Conservation (phyloP, 176 grass and related monocot genomes). For the Microstegium vimineum region DNA sequence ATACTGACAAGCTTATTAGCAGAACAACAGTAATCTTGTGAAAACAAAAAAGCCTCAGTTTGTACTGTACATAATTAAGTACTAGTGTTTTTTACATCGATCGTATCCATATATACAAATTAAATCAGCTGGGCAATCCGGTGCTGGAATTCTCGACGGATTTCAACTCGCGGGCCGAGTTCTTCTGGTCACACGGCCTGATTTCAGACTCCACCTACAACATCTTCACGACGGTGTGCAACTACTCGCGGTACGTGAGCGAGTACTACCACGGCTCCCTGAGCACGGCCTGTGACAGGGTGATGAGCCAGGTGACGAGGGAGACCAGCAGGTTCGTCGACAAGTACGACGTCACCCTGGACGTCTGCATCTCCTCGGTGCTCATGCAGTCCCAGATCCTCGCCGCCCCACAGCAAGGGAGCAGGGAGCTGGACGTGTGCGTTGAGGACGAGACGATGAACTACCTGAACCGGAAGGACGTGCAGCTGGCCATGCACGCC, state of each 20-base stretch:
- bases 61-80: neutral
- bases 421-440: constrained; percentile 82
- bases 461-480: constrained; percentile 90
- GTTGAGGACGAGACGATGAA: constrained; percentile 87
- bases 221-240: constrained; percentile 69
- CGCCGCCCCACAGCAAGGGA: constrained; percentile 45
- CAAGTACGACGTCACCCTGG: constrained; percentile 92
- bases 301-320: constrained; percentile 76
- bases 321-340: constrained; percentile 92
- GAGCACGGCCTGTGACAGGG: constrained; percentile 56
- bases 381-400: constrained; percentile 65
- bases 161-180: constrained; percentile 95
- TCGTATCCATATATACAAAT: too few species aligned
- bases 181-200: constrained; percentile 96
- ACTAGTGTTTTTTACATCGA: too few species aligned
- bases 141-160: constrained; percentile 87
- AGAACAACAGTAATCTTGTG: neutral
- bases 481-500: constrained; percentile 71
- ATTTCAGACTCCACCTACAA: constrained; percentile 85
- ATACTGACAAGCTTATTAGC: neutral
- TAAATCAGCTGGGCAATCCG: constrained; percentile 89
- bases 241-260: constrained; percentile 86
- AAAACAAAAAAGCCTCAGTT: neutral
- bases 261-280: constrained; percentile 80
- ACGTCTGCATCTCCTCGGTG: constrained; percentile 79